These are phyloP conservation scores for Pleurotus salmoneostramineus DNA, from an alignment of 768 basidiomycete species.

Conservation along the genomic window DNA sequence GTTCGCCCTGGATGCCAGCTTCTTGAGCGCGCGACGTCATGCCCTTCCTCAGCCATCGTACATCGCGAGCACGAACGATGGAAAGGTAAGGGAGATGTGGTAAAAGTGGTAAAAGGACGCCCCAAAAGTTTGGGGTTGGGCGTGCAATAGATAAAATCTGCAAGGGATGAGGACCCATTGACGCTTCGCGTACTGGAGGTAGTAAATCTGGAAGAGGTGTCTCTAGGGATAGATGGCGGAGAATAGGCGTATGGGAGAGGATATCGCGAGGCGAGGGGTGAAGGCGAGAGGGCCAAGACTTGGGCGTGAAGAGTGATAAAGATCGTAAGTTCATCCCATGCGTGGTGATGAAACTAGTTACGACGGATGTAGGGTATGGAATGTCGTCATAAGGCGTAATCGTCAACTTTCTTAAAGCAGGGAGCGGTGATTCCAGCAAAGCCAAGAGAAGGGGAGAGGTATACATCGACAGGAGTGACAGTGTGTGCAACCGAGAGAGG, in stretches of 20 bases:
- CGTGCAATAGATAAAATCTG: slow-evolving; percentile 72
- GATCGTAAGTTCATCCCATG: slow-evolving; percentile 60
- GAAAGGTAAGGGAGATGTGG: slow-evolving; percentile 53
- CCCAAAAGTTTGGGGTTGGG: slow-evolving; percentile 60
- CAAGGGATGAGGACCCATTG: slow-evolving; percentile 33
- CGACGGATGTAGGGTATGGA: slow-evolving; percentile 52
- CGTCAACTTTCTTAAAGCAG: slow-evolving; percentile 57
- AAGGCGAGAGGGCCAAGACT: slow-evolving; percentile 60
- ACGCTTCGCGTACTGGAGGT: slow-evolving; percentile 18
- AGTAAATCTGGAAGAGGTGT: slow-evolving; percentile 54
- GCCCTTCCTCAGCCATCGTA: slow-evolving; percentile 70
- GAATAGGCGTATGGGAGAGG: slow-evolving; percentile 44
- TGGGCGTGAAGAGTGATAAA: slow-evolving; percentile 64
- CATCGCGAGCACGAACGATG: slow-evolving; percentile 59
- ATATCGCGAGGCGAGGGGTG: slow-evolving; percentile 50
- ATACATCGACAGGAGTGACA: slow-evolving; percentile 65
- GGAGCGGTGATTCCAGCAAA: slow-evolving; percentile 58
- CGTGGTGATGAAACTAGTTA: slow-evolving; percentile 50
- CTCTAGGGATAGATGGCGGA: slow-evolving; percentile 73
- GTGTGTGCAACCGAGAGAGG: slow-evolving; percentile 53
- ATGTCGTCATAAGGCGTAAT: slow-evolving; percentile 74
- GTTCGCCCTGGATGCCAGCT: slow-evolving; percentile 78
- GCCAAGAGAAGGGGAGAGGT: slow-evolving; percentile 59
- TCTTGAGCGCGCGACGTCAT: slow-evolving; percentile 61
- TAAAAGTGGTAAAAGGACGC: slow-evolving; percentile 48